Evolutionary conservation across 208 protist genomes (phyloP).

Genomic region (Trypanosoma brucei): DNA sequence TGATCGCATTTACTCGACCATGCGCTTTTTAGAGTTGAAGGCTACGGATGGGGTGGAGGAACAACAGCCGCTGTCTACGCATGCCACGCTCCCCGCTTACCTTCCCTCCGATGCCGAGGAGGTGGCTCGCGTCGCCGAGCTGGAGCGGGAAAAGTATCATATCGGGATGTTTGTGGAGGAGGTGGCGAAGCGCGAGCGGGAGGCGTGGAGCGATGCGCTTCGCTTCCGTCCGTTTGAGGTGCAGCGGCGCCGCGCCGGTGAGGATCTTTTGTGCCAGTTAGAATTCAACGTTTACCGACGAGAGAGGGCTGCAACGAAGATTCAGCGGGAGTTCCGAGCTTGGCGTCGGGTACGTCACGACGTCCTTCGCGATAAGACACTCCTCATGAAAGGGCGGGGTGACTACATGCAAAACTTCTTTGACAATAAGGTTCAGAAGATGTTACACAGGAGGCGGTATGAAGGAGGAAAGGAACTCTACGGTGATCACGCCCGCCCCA

Average conservation of each 20-base stretch:
- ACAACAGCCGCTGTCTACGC: background rate
- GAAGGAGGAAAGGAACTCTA: conserved; percentile 19
- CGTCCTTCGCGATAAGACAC: conserved; percentile 27
- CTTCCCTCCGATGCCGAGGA: conserved; percentile 19
- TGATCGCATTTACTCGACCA: background rate
- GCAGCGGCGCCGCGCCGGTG: conserved; percentile 31
- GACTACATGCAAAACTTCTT: conserved; percentile 54
- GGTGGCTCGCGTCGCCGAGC: conserved; percentile 19
- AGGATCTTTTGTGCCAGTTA: conserved; percentile 28
- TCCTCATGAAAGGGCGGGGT: conserved; percentile 36
- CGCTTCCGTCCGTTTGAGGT: conserved; percentile 50
- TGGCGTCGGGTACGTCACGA: conserved; percentile 48
- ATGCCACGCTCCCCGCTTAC: background rate
- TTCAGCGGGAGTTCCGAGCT: conserved; percentile 54
- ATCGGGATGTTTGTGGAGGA: conserved; percentile 51
- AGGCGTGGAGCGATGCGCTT: conserved; percentile 36
- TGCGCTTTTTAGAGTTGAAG: conserved; percentile 4
- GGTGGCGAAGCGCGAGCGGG: conserved; percentile 38
- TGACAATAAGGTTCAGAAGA: conserved; percentile 19
- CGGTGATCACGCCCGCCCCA: conserved; percentile 30
- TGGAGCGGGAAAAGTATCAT: conserved; percentile 50
- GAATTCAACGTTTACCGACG: conserved; percentile 32
- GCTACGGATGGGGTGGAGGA: background rate
- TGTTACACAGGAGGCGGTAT: conserved; percentile 21
- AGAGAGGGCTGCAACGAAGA: conserved; percentile 42